Evolutionary conservation across 768 basidiomycete species (phyloP).

Genomic region (Polyporus arcularius): DNA sequence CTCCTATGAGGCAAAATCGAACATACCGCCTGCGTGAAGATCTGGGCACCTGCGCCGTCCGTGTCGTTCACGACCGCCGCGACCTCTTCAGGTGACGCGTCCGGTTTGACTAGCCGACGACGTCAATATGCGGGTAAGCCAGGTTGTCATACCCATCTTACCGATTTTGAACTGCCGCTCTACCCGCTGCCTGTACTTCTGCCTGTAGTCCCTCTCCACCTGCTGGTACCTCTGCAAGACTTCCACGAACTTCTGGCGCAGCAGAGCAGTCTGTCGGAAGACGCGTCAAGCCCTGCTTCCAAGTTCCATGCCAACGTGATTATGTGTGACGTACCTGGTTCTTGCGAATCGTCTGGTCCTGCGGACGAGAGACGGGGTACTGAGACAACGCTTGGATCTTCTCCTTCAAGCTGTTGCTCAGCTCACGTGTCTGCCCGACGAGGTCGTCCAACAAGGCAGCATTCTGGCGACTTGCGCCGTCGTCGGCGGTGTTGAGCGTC

Average conservation of each 20-base stretch:
- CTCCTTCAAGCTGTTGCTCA: slow-evolving; percentile 69
- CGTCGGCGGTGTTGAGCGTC: slow-evolving; percentile 76
- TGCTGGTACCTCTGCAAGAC: slow-evolving; percentile 84
- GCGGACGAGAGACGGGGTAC: slow-evolving; percentile 60
- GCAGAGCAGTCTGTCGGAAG: slow-evolving; percentile 16
- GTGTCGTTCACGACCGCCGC: slow-evolving; percentile 85
- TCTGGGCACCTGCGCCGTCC: slow-evolving; percentile 64
- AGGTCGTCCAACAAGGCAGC: slow-evolving; percentile 66
- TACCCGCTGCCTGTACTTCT: slow-evolving; percentile 78
- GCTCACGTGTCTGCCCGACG: slow-evolving; percentile 67
- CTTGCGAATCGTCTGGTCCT: slow-evolving; percentile 73
- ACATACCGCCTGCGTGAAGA: slow-evolving; percentile 85
- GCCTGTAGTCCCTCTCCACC: slow-evolving; percentile 78
- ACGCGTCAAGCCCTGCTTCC: no score
- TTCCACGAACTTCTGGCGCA: slow-evolving; percentile 66
- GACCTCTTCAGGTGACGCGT: slow-evolving; percentile 89
- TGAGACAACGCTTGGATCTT: slow-evolving; percentile 73
- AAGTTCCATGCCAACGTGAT: not conserved
- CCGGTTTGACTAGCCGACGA: slow-evolving; percentile 72
- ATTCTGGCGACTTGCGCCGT: slow-evolving; percentile 60
- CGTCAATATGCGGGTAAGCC: not conserved
- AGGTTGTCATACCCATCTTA: slow-evolving; percentile 29
- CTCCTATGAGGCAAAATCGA: not conserved
- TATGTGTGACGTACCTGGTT: slow-evolving; percentile 57
- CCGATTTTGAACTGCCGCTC: slow-evolving; percentile 89